These are phyloP conservation scores for Saccharomycopsis fermentans DNA, from an alignment of 805 yeast species.

Conservation along the genomic window DNA sequence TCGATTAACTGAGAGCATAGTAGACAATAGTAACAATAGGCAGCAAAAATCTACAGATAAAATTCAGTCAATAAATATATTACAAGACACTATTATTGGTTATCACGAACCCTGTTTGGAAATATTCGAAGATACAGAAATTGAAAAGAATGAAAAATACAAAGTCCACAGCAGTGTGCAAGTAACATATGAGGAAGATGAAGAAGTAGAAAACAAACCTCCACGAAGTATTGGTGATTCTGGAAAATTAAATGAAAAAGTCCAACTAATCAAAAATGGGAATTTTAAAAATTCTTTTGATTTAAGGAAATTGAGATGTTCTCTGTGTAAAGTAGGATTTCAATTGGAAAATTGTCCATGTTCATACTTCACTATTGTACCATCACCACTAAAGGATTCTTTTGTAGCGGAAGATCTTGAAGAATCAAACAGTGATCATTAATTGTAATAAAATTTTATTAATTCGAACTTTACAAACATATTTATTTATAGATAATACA, in stretches of 20 bases:
- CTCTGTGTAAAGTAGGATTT: not conserved
- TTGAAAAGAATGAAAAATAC: not conserved
- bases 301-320: conserved; percentile 22
- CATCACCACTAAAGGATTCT: conserved; percentile 14
- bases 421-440: too few relatives aligned
- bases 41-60: not conserved
- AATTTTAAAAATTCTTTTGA: conserved; percentile 24
- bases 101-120: not conserved
- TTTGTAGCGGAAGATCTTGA: not conserved
- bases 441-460: not conserved
- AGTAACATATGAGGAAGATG: not conserved
- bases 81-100: not conserved
- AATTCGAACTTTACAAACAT: not conserved
- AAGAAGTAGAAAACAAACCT: not conserved
- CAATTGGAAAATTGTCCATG: conserved; percentile 15
- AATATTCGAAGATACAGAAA: not conserved
- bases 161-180: not conserved
- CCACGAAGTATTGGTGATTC: not conserved
- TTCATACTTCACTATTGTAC: conserved; percentile 15
- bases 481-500: not conserved
- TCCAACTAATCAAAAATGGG: conserved; percentile 21
- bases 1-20: too few relatives aligned
- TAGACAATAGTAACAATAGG: too few relatives aligned
- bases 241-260: not conserved
- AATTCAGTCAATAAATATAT: not conserved